phyloP scores from a whole-genome alignment of 1,284 basidiomycete genomes.

The Cutaneotrichosporon sp. region DNA sequence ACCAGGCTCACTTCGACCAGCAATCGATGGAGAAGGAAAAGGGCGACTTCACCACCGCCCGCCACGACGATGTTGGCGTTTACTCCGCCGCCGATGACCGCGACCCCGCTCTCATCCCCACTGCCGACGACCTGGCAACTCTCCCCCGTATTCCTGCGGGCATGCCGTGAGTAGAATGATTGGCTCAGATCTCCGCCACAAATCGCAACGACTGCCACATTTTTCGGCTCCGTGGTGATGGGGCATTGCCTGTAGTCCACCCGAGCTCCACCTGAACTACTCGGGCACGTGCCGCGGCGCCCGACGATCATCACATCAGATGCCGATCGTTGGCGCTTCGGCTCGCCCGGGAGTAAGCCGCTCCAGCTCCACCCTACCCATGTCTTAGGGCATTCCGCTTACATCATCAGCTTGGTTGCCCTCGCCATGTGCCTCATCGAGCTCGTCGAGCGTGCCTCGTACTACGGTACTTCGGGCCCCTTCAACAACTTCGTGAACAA shows the following conservation, averaged over 20 bases:
- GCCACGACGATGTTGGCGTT: not conserved
- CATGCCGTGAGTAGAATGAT: constrained; percentile 9
- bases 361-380: too few species aligned
- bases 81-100: constrained; percentile 3
- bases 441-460: constrained; percentile 40
- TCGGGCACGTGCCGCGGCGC: too few species aligned
- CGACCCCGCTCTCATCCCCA: constrained; percentile 10
- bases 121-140: constrained; percentile 10
- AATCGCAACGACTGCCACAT: too few species aligned
- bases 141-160: constrained; percentile 13
- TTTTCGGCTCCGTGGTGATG: too few species aligned
- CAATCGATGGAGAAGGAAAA: constrained; percentile 4
- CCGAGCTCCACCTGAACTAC: too few species aligned
- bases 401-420: constrained; percentile 2
- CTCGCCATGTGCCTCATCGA: constrained; percentile 44
- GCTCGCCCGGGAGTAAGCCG: too few species aligned
- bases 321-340: too few species aligned
- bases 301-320: too few species aligned
- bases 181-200: too few species aligned
- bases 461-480: constrained; percentile 15
- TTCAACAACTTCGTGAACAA: constrained; percentile 27
- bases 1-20: not conserved
- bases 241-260: too few species aligned
- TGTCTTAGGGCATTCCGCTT: too few species aligned
- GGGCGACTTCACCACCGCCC: not conserved